These are phyloP conservation scores for Lasiodiplodia citricola DNA, from an alignment of 2,329 filamentous ascomycete genomes.

Conservation along the genomic window DNA sequence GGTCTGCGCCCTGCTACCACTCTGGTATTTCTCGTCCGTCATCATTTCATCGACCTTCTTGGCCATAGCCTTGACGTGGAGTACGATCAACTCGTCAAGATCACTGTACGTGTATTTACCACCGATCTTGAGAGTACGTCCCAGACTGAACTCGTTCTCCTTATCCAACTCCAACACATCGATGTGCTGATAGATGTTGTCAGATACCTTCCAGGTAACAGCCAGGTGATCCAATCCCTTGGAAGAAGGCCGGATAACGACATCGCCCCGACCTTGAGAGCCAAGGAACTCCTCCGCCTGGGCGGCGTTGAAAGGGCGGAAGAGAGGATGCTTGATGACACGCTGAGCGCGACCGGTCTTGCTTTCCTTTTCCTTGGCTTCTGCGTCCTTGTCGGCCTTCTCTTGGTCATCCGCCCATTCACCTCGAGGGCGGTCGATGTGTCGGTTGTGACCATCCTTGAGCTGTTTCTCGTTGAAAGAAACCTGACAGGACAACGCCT, in stretches of 20 bases:
- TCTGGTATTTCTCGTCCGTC: constrained; percentile 91
- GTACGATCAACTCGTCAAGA: constrained; percentile 95
- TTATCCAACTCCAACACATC: constrained; percentile 97
- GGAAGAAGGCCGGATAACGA: constrained; percentile 93
- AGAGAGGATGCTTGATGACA: constrained; percentile 97
- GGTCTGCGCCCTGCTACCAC: constrained; percentile 76
- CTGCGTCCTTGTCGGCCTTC: constrained; percentile 75
- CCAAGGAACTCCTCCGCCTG: constrained; percentile 95
- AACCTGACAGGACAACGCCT: constrained; percentile 81
- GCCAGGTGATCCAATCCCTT: constrained; percentile 95
- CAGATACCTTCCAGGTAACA: constrained; percentile 96
- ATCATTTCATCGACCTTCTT: constrained; percentile 97
- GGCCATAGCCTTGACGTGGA: constrained; percentile 97
- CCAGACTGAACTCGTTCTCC: constrained; percentile 94
- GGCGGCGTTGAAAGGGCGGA: constrained; percentile 87
- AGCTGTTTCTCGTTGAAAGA: constrained; percentile 83
- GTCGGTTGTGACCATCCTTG: constrained; percentile 71
- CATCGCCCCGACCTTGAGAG: constrained; percentile 82
- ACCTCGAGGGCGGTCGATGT: constrained; percentile 72
- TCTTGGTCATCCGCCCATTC: constrained; percentile 91
- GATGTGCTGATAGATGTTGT: constrained; percentile 96
- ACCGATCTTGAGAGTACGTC: constrained; percentile 81
- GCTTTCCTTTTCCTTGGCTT: constrained; percentile 84
- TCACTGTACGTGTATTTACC: constrained; percentile 93
- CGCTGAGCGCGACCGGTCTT: constrained; percentile 84